Evolutionary conservation across 225 moss, liverwort and hornwort genomes (phyloP).

Genomic region (Asterella californica): DNA sequence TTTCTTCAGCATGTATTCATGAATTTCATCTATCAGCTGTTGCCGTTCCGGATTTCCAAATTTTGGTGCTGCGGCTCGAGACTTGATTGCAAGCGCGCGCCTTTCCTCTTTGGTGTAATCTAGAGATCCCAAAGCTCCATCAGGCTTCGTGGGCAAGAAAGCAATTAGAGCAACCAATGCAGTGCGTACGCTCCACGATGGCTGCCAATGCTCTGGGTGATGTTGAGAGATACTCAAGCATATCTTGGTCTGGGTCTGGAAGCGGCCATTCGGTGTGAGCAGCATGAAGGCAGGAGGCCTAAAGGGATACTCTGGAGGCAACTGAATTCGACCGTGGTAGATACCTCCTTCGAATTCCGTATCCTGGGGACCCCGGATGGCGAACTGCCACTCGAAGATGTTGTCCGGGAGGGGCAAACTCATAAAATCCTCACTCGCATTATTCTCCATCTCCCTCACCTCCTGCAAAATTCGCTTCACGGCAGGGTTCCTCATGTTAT

Average conservation of each 20-base stretch:
- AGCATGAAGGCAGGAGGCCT: constrained; percentile 98
- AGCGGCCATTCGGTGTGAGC: constrained; percentile 92
- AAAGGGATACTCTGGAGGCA: constrained; percentile 99
- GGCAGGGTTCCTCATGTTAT: constrained; percentile 95
- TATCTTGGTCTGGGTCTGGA: constrained; percentile 96
- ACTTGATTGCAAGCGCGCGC: constrained; percentile 78
- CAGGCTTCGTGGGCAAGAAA: constrained; percentile 98
- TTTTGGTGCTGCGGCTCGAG: constrained; percentile 66
- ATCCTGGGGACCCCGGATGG: constrained; percentile 92
- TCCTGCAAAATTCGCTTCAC: constrained; percentile 98
- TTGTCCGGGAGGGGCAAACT: constrained; percentile 95
- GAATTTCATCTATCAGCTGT: constrained; percentile 96
- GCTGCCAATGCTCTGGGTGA: constrained; percentile 99
- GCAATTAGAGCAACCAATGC: constrained; percentile 94
- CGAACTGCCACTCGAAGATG: constrained; percentile 99
- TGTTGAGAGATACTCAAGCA: constrained; percentile 98
- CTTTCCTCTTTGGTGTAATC: constrained; percentile 96
- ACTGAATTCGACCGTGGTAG: constrained; percentile 97
- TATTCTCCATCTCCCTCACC: constrained; percentile 95
- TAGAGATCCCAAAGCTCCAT: constrained; percentile 91
- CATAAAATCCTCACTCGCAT: constrained; percentile 90
- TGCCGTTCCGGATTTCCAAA: constrained; percentile 88
- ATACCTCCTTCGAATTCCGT: constrained; percentile 96
- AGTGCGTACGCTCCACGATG: constrained; percentile 98
- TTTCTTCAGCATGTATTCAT: constrained; percentile 67